These are phyloP conservation scores for Colletotrichum paranaense DNA, from an alignment of 2,329 filamentous ascomycete genomes.

Conservation along the genomic window DNA sequence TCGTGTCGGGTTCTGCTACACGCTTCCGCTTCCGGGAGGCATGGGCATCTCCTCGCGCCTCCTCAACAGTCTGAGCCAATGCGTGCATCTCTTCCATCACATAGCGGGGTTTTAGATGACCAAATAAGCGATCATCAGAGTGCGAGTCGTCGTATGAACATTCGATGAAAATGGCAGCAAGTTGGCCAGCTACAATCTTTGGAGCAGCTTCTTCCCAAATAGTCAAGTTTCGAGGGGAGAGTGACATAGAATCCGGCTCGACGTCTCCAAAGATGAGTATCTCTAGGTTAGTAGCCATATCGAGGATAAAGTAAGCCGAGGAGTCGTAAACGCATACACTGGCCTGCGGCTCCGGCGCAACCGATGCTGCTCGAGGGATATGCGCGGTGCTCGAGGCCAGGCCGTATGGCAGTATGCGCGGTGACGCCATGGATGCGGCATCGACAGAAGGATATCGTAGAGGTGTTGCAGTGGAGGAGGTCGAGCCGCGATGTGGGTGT, in stretches of 20 bases:
- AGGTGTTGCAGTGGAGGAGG: constrained; percentile 35
- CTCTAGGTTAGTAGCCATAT: constrained; percentile 76
- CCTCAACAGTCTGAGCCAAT: constrained; percentile 78
- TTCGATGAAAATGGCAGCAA: constrained; percentile 92
- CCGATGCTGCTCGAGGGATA: constrained; percentile 16
- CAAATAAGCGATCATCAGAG: constrained; percentile 82
- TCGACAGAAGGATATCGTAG: constrained; percentile 45
- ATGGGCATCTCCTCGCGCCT: constrained; percentile 52
- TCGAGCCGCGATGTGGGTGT: constrained; percentile 71
- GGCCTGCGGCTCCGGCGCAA: constrained; percentile 45
- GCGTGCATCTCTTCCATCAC: constrained; percentile 81
- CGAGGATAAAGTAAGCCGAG: constrained; percentile 92
- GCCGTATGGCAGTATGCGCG: constrained; percentile 32
- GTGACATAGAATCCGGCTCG: constrained; percentile 87
- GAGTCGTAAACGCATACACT: constrained; percentile 82
- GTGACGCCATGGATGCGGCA: constrained; percentile 39
- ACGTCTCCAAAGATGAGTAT: constrained; percentile 96
- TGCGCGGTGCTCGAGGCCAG: background rate
- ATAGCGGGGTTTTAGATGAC: constrained; percentile 87
- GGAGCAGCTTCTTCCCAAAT: constrained; percentile 92
- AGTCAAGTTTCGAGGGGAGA: constrained; percentile 81
- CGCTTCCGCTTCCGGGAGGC: constrained; percentile 74
- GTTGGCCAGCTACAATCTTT: constrained; percentile 78
- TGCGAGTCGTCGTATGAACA: constrained; percentile 91
- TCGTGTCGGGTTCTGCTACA: constrained; percentile 49